Conservation (phyloP, 108 stramenopile species). For the Epithemia pelagica region DNA sequence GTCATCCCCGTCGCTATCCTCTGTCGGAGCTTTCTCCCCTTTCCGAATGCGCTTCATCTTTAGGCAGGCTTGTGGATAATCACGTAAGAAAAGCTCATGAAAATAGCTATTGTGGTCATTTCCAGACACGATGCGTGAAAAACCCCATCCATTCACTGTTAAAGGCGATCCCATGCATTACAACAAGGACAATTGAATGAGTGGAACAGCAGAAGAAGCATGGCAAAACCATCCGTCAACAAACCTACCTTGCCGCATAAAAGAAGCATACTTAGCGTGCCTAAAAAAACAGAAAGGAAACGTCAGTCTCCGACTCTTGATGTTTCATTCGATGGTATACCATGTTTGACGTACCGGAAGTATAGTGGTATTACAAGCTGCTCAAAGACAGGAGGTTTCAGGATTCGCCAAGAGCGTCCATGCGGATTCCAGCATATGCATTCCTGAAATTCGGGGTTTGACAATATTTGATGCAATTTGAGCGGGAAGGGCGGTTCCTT, state of each 20-base stretch:
- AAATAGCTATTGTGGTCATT: constrained; percentile 22
- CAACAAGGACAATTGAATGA: too few species aligned
- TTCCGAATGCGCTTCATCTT: constrained; percentile 14
- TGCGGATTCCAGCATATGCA: constrained; percentile 49
- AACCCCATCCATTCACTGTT: constrained; percentile 30
- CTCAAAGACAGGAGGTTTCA: constrained; percentile 22
- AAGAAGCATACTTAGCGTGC: constrained; percentile 16
- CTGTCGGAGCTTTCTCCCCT: background rate
- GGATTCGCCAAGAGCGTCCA: constrained; percentile 31
- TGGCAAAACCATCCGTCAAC: too few species aligned
- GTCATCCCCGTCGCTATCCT: background rate
- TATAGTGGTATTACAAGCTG: constrained; percentile 21
- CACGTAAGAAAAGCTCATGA: constrained; percentile 18
- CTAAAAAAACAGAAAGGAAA: background rate
- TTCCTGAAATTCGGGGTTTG: constrained; percentile 43
- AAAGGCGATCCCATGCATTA: too few species aligned
- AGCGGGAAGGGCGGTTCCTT: constrained; percentile 36
- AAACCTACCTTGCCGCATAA: constrained; percentile 25
- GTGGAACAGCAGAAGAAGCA: too few species aligned
- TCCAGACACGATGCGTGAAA: constrained; percentile 15
- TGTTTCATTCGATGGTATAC: constrained; percentile 16
- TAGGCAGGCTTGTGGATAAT: constrained; percentile 8
- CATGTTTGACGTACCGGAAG: constrained; percentile 22
- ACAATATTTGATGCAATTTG: constrained; percentile 49
- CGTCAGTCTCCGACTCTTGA: background rate